Conservation (phyloP, 495 filamentous ascomycete genomes). For the Penicillium manginii region DNA sequence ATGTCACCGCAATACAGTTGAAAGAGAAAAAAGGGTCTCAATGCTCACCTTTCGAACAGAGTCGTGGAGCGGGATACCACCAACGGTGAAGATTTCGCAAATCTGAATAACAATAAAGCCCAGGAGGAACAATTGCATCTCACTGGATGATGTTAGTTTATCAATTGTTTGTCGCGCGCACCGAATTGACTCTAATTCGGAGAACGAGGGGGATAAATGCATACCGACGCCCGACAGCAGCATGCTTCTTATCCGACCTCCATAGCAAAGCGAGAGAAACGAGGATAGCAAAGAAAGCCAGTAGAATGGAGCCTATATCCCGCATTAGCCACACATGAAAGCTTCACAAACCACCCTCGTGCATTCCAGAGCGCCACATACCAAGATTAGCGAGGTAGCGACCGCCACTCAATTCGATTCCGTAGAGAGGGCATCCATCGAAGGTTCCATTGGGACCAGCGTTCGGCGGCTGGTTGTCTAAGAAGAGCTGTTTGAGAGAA, state of each 20-base stretch:
- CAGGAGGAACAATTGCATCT: conserved; percentile 92
- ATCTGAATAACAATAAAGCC: conserved; percentile 89
- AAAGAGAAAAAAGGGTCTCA: too few species aligned
- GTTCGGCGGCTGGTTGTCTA: conserved; percentile 39
- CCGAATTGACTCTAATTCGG: not conserved
- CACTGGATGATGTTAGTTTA: conserved; percentile 53
- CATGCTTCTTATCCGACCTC: conserved; percentile 88
- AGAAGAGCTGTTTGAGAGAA: conserved; percentile 51
- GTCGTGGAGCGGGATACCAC: conserved; percentile 75
- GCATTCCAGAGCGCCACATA: conserved; percentile 43
- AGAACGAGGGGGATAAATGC: conserved; percentile 14
- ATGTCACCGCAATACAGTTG: not conserved
- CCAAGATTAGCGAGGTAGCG: conserved; percentile 81
- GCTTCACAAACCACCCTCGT: not conserved
- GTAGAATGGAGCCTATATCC: conserved; percentile 80
- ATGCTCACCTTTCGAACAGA: conserved; percentile 58
- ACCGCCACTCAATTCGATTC: conserved; percentile 68
- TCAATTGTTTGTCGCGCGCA: not conserved
- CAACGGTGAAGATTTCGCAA: conserved; percentile 95
- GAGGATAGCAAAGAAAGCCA: conserved; percentile 77
- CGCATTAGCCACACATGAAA: not conserved
- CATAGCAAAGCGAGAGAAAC: conserved; percentile 67
- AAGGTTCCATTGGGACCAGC: conserved; percentile 48
- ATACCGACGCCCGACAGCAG: conserved; percentile 92
- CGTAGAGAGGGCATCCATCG: conserved; percentile 71